Conservation (phyloP, 2,329 filamentous ascomycete species). For the Beauveria asiatica region DNA sequence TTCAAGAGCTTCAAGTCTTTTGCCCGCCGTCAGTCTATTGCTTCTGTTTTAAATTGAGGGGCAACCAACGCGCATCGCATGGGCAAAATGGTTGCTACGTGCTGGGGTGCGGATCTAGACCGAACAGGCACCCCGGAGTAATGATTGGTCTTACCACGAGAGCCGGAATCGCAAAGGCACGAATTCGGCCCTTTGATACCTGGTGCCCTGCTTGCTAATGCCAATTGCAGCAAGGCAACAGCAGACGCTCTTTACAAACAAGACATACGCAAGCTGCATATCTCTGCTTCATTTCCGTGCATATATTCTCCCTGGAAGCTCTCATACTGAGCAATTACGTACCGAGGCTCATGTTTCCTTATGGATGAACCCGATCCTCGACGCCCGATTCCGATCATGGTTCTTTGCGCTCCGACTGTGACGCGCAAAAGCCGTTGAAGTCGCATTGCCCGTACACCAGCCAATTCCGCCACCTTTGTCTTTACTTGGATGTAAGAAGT, state of each 20-base stretch:
- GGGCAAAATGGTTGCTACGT: neutral
- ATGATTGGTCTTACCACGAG: neutral
- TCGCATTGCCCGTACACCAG: neutral
- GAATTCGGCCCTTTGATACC: neutral
- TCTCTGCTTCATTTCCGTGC: too few species aligned
- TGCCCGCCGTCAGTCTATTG: neutral
- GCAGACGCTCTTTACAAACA: too few species aligned
- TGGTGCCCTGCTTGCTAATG: too few species aligned
- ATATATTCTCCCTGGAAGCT: too few species aligned
- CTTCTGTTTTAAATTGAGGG: constrained; percentile 3
- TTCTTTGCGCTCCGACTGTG: too few species aligned
- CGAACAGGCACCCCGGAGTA: neutral
- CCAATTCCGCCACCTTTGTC: neutral
- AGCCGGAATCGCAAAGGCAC: neutral
- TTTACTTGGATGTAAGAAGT: neutral
- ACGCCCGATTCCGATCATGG: too few species aligned
- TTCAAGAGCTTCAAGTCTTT: neutral
- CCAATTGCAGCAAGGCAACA: too few species aligned
- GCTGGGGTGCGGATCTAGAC: neutral
- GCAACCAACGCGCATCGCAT: constrained; percentile 3
- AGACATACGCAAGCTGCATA: too few species aligned
- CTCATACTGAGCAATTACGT: too few species aligned
- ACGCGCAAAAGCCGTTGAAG: too few species aligned
- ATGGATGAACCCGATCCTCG: too few species aligned
- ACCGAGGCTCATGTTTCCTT: too few species aligned